Conservation (phyloP, 208 protist genomes). For the Leishmania tropica region DNA sequence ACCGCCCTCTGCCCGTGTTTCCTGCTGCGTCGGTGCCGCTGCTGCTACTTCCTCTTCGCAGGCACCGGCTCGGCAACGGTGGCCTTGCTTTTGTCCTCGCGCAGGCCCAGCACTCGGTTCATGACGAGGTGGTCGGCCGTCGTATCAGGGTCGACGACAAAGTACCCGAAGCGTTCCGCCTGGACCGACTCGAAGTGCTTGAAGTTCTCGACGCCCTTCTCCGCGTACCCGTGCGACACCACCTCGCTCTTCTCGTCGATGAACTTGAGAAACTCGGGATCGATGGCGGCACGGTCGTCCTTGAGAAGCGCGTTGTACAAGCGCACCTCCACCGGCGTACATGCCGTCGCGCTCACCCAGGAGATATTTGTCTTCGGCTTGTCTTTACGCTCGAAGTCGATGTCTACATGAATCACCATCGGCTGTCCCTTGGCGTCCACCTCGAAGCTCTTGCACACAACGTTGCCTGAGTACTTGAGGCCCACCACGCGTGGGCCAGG, state of each 20-base stretch:
- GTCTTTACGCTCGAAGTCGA: constrained; percentile 82
- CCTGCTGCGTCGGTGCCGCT: constrained; percentile 16
- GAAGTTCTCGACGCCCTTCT: constrained; percentile 49
- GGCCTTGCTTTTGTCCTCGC: constrained; percentile 88
- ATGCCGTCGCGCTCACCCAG: constrained; percentile 79
- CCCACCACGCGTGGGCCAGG: constrained; percentile 83
- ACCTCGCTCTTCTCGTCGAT: constrained; percentile 87
- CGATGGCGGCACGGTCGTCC: constrained; percentile 85
- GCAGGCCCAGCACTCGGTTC: constrained; percentile 87
- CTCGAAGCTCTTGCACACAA: constrained; percentile 86
- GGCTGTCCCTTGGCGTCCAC: constrained; percentile 67
- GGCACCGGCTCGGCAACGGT: constrained; percentile 18
- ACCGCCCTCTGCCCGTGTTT: background rate
- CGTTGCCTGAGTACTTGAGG: constrained; percentile 88
- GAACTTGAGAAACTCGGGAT: constrained; percentile 87
- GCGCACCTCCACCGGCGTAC: constrained; percentile 79
- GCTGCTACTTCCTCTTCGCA: background rate
- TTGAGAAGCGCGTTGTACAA: constrained; percentile 84
- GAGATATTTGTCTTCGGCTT: constrained; percentile 94
- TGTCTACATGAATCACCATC: constrained; percentile 76
- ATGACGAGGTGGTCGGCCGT: constrained; percentile 69
- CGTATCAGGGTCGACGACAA: constrained; percentile 87
- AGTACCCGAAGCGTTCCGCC: constrained; percentile 93
- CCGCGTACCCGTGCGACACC: constrained; percentile 68
- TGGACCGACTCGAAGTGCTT: constrained; percentile 84